Evolutionary conservation across 2,329 filamentous ascomycete species (phyloP).

Genomic region (Alternaria arbusti): DNA sequence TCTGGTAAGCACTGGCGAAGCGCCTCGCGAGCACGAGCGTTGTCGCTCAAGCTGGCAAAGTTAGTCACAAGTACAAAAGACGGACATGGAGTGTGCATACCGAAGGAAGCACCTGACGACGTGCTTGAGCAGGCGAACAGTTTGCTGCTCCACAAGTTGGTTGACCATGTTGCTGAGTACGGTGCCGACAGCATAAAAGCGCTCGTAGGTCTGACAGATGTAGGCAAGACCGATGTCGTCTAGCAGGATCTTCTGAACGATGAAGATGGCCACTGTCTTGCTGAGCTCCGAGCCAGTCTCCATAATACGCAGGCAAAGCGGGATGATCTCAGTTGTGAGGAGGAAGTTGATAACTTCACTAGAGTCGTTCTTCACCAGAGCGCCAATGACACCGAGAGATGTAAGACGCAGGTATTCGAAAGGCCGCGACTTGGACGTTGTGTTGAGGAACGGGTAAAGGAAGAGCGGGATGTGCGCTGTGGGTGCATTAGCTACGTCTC

Average conservation of each 20-base stretch:
- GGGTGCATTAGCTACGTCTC: constrained; percentile 17
- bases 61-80: constrained; percentile 19
- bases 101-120: constrained; percentile 96
- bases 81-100: constrained; percentile 58
- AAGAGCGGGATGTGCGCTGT: constrained; percentile 95
- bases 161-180: constrained; percentile 99
- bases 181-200: constrained; percentile 97
- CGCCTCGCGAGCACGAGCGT: constrained; percentile 92
- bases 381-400: constrained; percentile 94
- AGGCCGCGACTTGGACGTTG: constrained; percentile 94
- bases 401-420: constrained; percentile 98
- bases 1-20: constrained; percentile 95
- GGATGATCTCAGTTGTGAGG: constrained; percentile 97
- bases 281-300: constrained; percentile 97
- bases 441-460: constrained; percentile 97
- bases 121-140: constrained; percentile 92
- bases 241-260: constrained; percentile 97
- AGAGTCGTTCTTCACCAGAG: constrained; percentile 97
- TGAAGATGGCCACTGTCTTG: constrained; percentile 99
- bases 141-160: constrained; percentile 96
- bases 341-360: constrained; percentile 99
- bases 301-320: constrained; percentile 97
- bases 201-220: constrained; percentile 97
- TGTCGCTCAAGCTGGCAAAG: constrained; percentile 81
- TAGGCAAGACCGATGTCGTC: constrained; percentile 97